Evolutionary conservation across 2,329 filamentous ascomycete species (phyloP).

Genomic region (Aspergillus oerlinghausenensis): DNA sequence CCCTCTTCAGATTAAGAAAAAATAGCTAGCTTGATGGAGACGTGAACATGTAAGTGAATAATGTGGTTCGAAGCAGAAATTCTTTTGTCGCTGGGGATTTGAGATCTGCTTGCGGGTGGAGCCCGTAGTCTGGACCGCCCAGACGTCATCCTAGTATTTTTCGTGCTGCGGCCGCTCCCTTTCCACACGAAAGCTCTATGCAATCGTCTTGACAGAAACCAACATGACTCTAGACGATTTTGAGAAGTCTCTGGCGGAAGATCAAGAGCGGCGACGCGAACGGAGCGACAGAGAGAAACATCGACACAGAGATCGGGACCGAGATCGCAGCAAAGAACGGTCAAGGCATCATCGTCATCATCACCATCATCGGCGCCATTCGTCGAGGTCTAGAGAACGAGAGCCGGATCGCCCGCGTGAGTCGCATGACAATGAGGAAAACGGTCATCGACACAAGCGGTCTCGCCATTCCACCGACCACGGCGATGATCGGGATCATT

Average conservation of each 20-base stretch:
- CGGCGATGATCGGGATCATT: conserved; percentile 43
- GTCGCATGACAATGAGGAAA: conserved; percentile 46
- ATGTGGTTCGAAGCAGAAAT: conserved; percentile 12
- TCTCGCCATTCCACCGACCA: conserved; percentile 55
- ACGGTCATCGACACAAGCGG: conserved; percentile 60
- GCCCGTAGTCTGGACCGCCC: conserved; percentile 17
- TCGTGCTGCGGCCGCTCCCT: neutral
- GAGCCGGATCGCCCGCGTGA: conserved; percentile 31
- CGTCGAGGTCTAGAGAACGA: conserved; percentile 34
- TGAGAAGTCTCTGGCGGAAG: conserved; percentile 68
- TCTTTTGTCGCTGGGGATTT: conserved; percentile 26
- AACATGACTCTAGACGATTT: conserved; percentile 66
- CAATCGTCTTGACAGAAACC: conserved; percentile 1
- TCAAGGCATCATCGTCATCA: conserved; percentile 30
- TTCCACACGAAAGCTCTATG: neutral
- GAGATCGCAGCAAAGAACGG: conserved; percentile 39
- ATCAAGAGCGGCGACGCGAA: conserved; percentile 38
- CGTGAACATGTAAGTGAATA: conserved; percentile 3
- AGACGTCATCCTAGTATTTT: conserved; percentile 29
- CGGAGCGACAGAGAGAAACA: conserved; percentile 35
- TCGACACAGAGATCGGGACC: conserved; percentile 30
- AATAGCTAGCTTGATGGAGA: conserved; percentile 1
- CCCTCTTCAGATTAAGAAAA: neutral
- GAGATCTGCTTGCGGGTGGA: conserved; percentile 24
- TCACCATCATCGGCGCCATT: conserved; percentile 44